phyloP scores from a whole-genome alignment of 2,329 filamentous ascomycete species.

The Apiospora marii region DNA sequence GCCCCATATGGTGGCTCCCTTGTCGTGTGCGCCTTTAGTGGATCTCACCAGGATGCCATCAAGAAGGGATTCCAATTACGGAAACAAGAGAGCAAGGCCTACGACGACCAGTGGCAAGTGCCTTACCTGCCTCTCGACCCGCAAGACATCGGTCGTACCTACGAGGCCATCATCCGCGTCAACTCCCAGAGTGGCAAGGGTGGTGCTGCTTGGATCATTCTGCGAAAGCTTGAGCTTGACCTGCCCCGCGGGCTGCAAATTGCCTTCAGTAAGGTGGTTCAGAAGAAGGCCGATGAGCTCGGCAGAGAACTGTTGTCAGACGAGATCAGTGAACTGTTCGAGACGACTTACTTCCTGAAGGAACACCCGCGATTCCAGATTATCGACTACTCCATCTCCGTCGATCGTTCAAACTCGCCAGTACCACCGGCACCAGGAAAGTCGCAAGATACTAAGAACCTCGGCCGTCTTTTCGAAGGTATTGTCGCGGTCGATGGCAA shows the following conservation, averaged over 20 bases:
- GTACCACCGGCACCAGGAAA: constrained; percentile 72
- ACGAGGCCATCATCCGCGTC: constrained; percentile 97
- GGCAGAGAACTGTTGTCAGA: constrained; percentile 83
- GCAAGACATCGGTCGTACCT: constrained; percentile 92
- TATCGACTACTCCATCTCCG: constrained; percentile 89
- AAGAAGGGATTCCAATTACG: constrained; percentile 87
- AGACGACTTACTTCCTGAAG: constrained; percentile 84
- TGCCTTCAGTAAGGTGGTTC: constrained; percentile 88
- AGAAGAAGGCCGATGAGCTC: constrained; percentile 79
- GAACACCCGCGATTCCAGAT: constrained; percentile 85
- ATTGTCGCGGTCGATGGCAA: constrained; percentile 82
- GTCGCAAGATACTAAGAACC: constrained; percentile 78
- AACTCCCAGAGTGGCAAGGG: constrained; percentile 97
- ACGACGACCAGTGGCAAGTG: constrained; percentile 79
- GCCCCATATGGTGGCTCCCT: constrained; percentile 91
- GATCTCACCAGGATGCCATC: constrained; percentile 94
- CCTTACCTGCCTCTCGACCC: constrained; percentile 95
- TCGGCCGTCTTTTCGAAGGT: constrained; percentile 84
- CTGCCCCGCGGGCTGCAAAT: constrained; percentile 91
- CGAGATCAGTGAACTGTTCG: constrained; percentile 90
- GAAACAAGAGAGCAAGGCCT: constrained; percentile 62
- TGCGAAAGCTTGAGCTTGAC: constrained; percentile 87
- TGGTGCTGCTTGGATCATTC: constrained; percentile 92
- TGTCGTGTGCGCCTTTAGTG: constrained; percentile 91
- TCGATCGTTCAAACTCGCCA: constrained; percentile 81